These are phyloP conservation scores for Serendipita sp. DNA, from an alignment of 768 basidiomycete genomes.

Conservation along the genomic window DNA sequence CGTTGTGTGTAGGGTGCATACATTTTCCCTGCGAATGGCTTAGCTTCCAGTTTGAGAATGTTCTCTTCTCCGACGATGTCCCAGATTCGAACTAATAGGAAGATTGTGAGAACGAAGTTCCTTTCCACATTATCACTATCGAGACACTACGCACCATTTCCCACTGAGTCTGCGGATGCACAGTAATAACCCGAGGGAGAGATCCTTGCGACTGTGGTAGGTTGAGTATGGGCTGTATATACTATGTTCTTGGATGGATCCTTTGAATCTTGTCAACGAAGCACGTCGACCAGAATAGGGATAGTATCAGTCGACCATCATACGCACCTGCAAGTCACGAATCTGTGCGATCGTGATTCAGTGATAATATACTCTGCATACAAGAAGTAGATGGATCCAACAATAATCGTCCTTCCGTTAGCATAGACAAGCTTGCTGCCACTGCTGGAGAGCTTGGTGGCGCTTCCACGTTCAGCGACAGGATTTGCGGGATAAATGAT, in stretches of 20 bases:
- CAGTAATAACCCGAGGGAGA: slow-evolving; percentile 93
- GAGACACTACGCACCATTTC: slow-evolving; percentile 41
- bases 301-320: neutral
- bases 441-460: slow-evolving; percentile 55
- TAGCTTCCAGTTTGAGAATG: slow-evolving; percentile 65
- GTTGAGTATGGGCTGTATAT: slow-evolving; percentile 69
- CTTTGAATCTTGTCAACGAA: slow-evolving; percentile 24
- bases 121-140: neutral
- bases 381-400: slow-evolving; percentile 26
- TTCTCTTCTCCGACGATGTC: slow-evolving; percentile 80
- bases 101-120: neutral
- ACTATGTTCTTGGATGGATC: slow-evolving; percentile 45
- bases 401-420: slow-evolving; percentile 72
- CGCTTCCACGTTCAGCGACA: slow-evolving; percentile 43
- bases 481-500: slow-evolving; percentile 49
- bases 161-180: slow-evolving; percentile 72
- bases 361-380: neutral
- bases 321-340: neutral
- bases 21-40: slow-evolving; percentile 57
- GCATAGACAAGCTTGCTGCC: slow-evolving; percentile 77
- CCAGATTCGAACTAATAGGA: slow-evolving; percentile 65
- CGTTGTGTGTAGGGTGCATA: slow-evolving; percentile 21
- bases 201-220: slow-evolving; percentile 75
- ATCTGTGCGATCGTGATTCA: slow-evolving; percentile 5
- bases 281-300: neutral